phyloP scores from a whole-genome alignment of 306 rosid genomes.

The Sindora glabra region DNA sequence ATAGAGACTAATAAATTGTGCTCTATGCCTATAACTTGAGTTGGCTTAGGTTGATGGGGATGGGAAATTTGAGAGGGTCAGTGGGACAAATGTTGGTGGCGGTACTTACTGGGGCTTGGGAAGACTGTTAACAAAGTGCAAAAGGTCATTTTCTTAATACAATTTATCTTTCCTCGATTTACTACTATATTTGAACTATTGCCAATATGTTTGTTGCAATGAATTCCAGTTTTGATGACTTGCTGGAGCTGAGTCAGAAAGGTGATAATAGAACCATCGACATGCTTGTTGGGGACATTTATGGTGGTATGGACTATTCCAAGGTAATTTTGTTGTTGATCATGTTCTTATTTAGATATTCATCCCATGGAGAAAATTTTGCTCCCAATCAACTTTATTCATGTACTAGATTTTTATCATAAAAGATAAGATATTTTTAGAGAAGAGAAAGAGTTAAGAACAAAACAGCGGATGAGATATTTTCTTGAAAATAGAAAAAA shows the following conservation, averaged over 20 bases:
- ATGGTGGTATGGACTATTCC: constrained; percentile 94
- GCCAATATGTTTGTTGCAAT: constrained; percentile 23
- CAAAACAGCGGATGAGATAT: no score
- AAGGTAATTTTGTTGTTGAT: constrained; percentile 47
- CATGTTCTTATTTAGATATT: constrained; percentile 1
- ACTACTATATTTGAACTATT: constrained; percentile 11
- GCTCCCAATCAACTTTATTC: not conserved
- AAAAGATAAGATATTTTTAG: no score
- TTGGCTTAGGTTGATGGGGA: constrained; percentile 86
- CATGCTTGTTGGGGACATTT: constrained; percentile 99
- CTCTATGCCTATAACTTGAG: constrained; percentile 10
- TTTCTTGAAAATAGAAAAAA: no score
- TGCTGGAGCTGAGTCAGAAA: constrained; percentile 92
- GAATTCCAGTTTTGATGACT: constrained; percentile 81
- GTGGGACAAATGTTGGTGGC: constrained; percentile 99
- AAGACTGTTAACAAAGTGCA: constrained; percentile 90
- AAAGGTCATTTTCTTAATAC: constrained; percentile 46
- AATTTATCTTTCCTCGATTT: not conserved
- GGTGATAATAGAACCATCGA: constrained; percentile 90
- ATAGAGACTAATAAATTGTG: constrained; percentile 10
- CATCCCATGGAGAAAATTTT: not conserved
- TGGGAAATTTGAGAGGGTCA: constrained; percentile 86
- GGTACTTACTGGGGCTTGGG: constrained; percentile 99
- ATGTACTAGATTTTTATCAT: no score
- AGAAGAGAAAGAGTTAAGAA: no score